Evolutionary conservation across 163 green algal genomes (phyloP).

Genomic region (Chlamydomonas reinhardtii): DNA sequence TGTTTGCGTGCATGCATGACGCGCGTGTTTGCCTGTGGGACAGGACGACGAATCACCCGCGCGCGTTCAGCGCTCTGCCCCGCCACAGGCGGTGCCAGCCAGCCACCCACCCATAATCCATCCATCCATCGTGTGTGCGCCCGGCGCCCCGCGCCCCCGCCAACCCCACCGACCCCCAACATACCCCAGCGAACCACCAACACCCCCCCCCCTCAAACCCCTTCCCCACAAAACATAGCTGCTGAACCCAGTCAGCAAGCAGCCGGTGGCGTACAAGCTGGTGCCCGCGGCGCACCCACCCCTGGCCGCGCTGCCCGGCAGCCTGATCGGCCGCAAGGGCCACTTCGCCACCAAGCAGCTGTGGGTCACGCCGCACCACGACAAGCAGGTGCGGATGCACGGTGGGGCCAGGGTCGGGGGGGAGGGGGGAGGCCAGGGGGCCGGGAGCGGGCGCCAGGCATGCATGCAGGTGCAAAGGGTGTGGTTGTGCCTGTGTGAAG

Average conservation of each 20-base stretch:
- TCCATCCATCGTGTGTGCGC: no score
- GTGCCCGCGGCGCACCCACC: conserved; percentile 59
- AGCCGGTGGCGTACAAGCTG: conserved; percentile 74
- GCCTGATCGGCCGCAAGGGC: conserved; percentile 28
- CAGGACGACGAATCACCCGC: no score
- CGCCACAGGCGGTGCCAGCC: no score
- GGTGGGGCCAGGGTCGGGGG: background rate
- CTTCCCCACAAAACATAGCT: background rate
- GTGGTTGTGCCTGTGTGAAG: no score
- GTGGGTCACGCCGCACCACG: conserved; percentile 80
- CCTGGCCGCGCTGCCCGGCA: conserved; percentile 5
- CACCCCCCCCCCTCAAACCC: background rate
- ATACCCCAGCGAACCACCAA: background rate
- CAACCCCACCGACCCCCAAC: no score
- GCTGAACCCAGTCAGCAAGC: conserved; percentile 55
- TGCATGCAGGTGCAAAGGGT: no score
- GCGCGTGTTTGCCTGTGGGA: no score
- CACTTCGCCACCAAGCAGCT: conserved; percentile 59
- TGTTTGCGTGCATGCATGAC: no score
- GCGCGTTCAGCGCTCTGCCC: no score
- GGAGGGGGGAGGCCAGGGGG: background rate
- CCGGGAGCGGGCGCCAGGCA: no score
- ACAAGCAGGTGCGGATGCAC: conserved; percentile 61
- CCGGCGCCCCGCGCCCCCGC: no score
- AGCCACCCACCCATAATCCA: no score